Conservation (phyloP, 352 stramenopile species). For the Globisporangium lucens region DNA sequence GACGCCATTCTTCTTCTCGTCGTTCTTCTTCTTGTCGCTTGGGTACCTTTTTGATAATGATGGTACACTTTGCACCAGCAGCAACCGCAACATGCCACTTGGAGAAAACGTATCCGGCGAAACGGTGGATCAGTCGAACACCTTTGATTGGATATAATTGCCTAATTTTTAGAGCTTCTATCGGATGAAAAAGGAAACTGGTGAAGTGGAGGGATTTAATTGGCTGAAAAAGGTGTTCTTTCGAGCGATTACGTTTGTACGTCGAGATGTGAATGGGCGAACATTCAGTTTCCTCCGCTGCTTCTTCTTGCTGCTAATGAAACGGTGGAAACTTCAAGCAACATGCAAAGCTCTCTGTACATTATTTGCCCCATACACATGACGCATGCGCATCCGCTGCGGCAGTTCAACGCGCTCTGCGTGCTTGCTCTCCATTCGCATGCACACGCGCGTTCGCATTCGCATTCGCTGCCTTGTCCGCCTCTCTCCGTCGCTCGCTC, state of each 20-base stretch:
- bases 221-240: slow-evolving; percentile 3
- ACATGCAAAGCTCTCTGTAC: neutral
- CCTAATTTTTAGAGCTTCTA: neutral
- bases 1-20: slow-evolving; percentile 9
- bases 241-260: neutral
- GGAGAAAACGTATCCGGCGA: neutral
- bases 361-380: neutral
- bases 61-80: neutral
- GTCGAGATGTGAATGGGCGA: neutral
- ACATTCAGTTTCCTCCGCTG: slow-evolving; percentile 3
- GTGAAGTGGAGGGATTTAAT: slow-evolving; percentile 1
- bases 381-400: neutral
- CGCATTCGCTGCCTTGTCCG: neutral
- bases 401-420: neutral
- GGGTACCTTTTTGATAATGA: slow-evolving; percentile 12
- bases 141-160: too few relatives aligned
- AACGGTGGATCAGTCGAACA: neutral
- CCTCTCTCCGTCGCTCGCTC: neutral
- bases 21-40: slow-evolving; percentile 19
- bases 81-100: neutral
- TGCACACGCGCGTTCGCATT: neutral
- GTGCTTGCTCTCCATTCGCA: neutral
- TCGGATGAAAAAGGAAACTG: neutral
- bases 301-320: neutral
- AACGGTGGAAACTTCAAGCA: slow-evolving; percentile 4